Conservation (phyloP, 345 rosid species). For the Lumnitzera littorea region DNA sequence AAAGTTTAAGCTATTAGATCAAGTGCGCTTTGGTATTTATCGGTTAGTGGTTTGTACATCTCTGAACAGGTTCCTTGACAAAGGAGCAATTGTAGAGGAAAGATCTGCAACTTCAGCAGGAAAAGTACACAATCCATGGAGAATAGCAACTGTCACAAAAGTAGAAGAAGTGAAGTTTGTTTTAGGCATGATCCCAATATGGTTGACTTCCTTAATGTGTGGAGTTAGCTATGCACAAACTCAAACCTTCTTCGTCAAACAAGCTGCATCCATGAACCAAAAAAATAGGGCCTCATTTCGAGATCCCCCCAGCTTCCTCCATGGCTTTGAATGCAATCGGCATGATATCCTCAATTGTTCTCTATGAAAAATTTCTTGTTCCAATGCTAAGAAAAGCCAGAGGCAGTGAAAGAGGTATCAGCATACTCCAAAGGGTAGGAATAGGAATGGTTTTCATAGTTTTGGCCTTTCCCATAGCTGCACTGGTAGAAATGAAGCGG, state of each 20-base stretch:
- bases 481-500: conserved; percentile 38
- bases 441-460: conserved; percentile 36
- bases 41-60: neutral
- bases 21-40: too few species aligned
- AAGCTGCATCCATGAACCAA: conserved; percentile 38
- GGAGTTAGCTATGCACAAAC: conserved; percentile 18
- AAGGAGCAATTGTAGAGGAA: conserved; percentile 18
- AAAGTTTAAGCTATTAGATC: too few species aligned
- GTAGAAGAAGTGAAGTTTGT: conserved; percentile 39
- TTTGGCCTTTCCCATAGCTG: conserved; percentile 33
- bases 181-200: conserved; percentile 21
- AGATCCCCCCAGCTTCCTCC: conserved; percentile 39
- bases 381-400: conserved; percentile 28
- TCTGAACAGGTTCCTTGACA: conserved; percentile 23
- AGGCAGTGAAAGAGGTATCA: conserved; percentile 42
- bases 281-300: conserved; percentile 22
- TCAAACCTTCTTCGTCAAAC: conserved; percentile 24
- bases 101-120: neutral
- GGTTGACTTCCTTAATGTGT: conserved; percentile 17
- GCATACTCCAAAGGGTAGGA: conserved; percentile 40
- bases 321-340: conserved; percentile 30
- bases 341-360: conserved; percentile 25
- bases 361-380: conserved; percentile 39
- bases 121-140: conserved; percentile 10
- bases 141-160: conserved; percentile 20